phyloP scores from a whole-genome alignment of 1,284 basidiomycete genomes.

The Tilletia indica region DNA sequence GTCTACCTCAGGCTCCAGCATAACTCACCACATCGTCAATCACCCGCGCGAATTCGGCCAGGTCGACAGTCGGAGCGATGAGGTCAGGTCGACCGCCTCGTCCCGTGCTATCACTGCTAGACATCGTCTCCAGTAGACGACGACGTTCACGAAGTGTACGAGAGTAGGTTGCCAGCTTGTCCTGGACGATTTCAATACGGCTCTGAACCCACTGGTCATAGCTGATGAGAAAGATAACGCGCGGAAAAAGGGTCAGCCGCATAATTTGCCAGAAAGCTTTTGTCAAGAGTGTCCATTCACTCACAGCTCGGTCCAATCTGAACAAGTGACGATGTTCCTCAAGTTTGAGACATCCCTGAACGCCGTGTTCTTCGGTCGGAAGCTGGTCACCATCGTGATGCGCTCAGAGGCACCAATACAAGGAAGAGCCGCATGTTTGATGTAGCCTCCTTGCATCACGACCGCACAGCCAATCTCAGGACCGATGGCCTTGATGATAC shows the following conservation, averaged over 20 bases:
- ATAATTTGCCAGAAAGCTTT: too few relatives aligned
- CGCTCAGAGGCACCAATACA: conserved; percentile 36
- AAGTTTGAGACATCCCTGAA: conserved; percentile 36
- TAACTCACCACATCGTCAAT: conserved; percentile 8
- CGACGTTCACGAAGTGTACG: too few relatives aligned
- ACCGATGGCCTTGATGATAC: conserved; percentile 39
- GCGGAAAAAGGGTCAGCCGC: too few relatives aligned
- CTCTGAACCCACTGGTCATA: conserved; percentile 23
- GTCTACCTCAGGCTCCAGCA: neutral
- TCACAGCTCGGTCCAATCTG: conserved; percentile 21
- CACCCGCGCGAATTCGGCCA: conserved; percentile 17
- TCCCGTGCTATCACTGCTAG: too few relatives aligned
- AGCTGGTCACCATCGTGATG: conserved; percentile 50
- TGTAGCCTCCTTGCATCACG: conserved; percentile 40
- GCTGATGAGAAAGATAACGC: too few relatives aligned
- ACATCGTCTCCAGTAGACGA: too few relatives aligned
- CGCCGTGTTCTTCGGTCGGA: conserved; percentile 36
- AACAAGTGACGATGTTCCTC: conserved; percentile 33
- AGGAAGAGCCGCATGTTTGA: conserved; percentile 42
- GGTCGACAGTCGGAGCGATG: conserved; percentile 21
- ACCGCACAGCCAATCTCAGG: conserved; percentile 40
- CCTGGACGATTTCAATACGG: conserved; percentile 22
- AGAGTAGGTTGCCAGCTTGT: conserved; percentile 19
- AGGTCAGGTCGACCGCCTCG: neutral
- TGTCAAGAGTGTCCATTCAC: too few relatives aligned